A percentile compares a stretch with the other conserved stretches of the same genome.
Evolutionary conservation across 2,329 filamentous ascomycete genomes (phyloP).

Genomic region (Pochonia chlamydosporia): DNA sequence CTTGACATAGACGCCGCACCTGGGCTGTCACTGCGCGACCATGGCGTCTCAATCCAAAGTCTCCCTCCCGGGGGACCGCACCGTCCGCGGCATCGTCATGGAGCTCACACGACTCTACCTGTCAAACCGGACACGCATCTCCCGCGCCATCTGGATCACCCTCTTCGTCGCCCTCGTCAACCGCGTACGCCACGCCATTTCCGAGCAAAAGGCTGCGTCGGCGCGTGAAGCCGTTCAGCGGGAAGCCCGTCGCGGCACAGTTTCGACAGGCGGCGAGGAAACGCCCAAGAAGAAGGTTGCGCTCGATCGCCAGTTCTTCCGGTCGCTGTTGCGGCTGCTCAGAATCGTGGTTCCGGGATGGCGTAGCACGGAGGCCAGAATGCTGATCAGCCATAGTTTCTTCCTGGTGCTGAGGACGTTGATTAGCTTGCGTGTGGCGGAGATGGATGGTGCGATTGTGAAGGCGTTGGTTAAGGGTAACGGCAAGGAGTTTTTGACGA

Average conservation of each 20-base stretch:
- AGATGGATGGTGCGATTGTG: constrained; percentile 89
- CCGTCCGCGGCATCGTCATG: constrained; percentile 58
- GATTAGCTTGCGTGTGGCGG: constrained; percentile 91
- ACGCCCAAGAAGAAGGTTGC: constrained; percentile 73
- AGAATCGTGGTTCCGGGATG: constrained; percentile 87
- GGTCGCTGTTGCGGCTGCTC: constrained; percentile 69
- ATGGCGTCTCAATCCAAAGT: constrained; percentile 78
- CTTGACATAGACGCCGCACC: background rate
- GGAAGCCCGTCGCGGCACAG: constrained; percentile 42
- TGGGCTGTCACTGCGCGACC: constrained; percentile 7
- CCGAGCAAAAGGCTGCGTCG: constrained; percentile 85
- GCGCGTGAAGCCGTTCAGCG: constrained; percentile 57
- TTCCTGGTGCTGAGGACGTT: constrained; percentile 87
- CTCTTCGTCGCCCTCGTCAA: constrained; percentile 76
- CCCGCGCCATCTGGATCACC: constrained; percentile 75
- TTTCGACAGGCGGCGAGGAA: constrained; percentile 29
- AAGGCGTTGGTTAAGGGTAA: constrained; percentile 88
- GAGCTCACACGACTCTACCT: constrained; percentile 69
- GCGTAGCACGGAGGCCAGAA: constrained; percentile 78
- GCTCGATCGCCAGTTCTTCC: constrained; percentile 77
- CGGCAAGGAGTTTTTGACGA: constrained; percentile 80
- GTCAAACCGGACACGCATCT: constrained; percentile 74
- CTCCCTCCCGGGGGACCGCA: constrained; percentile 52
- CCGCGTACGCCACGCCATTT: constrained; percentile 84
- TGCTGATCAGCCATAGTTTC: constrained; percentile 86